Percentiles rank a stretch among this genome's conserved stretches.
phyloP scores from a whole-genome alignment of 768 basidiomycete genomes.

The Kwoniella sp. region DNA sequence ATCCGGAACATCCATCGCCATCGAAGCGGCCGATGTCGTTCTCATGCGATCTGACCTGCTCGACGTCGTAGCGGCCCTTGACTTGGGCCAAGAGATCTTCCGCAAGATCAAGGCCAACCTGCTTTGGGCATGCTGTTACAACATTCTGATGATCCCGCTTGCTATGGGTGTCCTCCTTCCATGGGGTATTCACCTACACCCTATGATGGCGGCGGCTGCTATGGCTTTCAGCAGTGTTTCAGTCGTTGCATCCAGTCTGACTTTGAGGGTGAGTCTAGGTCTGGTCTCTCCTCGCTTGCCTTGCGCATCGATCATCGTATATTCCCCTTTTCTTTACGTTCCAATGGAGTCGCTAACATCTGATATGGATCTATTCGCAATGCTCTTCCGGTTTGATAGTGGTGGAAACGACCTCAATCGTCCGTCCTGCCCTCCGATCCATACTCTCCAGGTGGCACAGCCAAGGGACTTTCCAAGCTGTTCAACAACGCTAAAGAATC shows the following conservation, averaged over 20 bases:
- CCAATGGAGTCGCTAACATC: neutral
- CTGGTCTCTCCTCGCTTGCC: neutral
- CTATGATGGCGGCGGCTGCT: conserved; percentile 97
- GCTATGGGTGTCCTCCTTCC: conserved; percentile 98
- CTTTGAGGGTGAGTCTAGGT: conserved; percentile 63
- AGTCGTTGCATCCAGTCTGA: conserved; percentile 86
- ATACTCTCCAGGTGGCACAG: conserved; percentile 56
- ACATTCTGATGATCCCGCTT: conserved; percentile 87
- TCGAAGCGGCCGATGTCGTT: conserved; percentile 97
- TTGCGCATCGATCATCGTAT: too few species aligned
- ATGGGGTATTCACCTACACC: conserved; percentile 86
- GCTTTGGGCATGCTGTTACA: conserved; percentile 94
- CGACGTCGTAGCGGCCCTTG: conserved; percentile 94
- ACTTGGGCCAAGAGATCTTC: conserved; percentile 87
- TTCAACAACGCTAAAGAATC: conserved; percentile 60
- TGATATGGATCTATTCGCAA: too few species aligned
- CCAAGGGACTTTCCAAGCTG: conserved; percentile 58
- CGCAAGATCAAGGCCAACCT: conserved; percentile 87
- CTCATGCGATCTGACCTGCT: conserved; percentile 95
- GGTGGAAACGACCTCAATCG: conserved; percentile 53
- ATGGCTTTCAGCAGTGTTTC: conserved; percentile 98
- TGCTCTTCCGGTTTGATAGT: conserved; percentile 36
- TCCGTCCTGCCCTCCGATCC: conserved; percentile 64
- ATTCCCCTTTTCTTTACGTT: neutral
- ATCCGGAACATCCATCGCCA: conserved; percentile 92